Base-by-base conservation (phyloP, 1,284 basidiomycete species). In the Ustilago cynodontis region DNA sequence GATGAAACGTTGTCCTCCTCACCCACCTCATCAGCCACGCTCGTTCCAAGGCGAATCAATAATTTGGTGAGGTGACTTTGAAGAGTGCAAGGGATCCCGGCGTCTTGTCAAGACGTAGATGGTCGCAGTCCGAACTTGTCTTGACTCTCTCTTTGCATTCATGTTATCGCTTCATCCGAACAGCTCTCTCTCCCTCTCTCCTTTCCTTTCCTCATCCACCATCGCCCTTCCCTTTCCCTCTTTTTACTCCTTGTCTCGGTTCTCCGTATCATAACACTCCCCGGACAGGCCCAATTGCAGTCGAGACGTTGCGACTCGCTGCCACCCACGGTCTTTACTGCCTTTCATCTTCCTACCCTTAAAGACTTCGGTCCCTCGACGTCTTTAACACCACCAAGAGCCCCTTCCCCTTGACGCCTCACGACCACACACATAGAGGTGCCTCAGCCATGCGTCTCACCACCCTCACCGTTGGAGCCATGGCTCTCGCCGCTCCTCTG, bases 401-500 rank as follows among this genome's bases (percentile, higher is more conserved):
- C 49, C 51, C 53, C 24, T 31, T 57, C 49, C 24, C 31, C 31
- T 28, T 13, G n/a, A n/a, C n/a, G n/a, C 37, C 20, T 53, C 41
- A 43, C 35, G 26, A 52, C 29, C 43, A 51, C 24, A 31, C 52
- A 7, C 6, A 35, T 39, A 62, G 52, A 60, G 20, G n/a, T n/a
- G n/a, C n/a, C 28, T 24, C 29, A 56, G 49, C n/a, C 37, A 77
- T 77, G 74, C 74, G 65, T 65, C 56, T 78, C 65, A 49, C 72
- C 51, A 33, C 69, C 28, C 33, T 76, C 33, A 61, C 70, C 26
- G 51, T 71, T 24, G 75, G 70, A 51, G 71, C 75, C 47, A 45
- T 77, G 66, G 75, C 71, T 41, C 60, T 77, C 16, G 70, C 71
- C 33, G 66, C 75, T 45, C 66, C 75, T 28, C 53, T 73, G 28